These are phyloP conservation scores for Pythium graminicola DNA, from an alignment of 352 stramenopile species.

Conservation along the genomic window DNA sequence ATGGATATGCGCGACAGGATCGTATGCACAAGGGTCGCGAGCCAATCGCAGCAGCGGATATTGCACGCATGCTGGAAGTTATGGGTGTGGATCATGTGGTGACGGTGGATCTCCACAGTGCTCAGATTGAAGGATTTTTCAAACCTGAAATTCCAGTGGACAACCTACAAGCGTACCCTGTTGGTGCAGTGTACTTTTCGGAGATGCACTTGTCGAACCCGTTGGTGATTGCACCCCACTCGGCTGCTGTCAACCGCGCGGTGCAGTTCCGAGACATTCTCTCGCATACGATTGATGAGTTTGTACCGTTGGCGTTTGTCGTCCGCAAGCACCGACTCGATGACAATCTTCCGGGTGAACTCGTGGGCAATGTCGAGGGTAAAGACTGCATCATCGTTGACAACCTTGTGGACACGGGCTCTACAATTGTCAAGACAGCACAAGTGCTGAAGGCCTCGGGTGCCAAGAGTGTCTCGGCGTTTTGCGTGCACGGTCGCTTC, in stretches of 20 bases:
- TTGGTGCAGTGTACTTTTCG: constrained; percentile 82
- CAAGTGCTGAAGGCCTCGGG: constrained; percentile 75
- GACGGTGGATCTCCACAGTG: constrained; percentile 83
- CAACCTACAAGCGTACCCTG: constrained; percentile 80
- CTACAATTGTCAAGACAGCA: constrained; percentile 74
- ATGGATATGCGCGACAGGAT: constrained; percentile 82
- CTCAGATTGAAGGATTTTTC: constrained; percentile 86
- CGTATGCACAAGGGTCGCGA: constrained; percentile 80
- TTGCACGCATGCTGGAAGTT: constrained; percentile 85
- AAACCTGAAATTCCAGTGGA: constrained; percentile 81
- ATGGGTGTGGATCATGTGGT: constrained; percentile 87
- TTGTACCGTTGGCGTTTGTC: constrained; percentile 73
- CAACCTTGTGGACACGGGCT: constrained; percentile 82
- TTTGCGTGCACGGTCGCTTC: constrained; percentile 80
- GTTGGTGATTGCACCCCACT: constrained; percentile 79
- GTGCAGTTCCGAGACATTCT: constrained; percentile 80
- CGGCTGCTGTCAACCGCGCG: constrained; percentile 67
- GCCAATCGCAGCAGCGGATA: constrained; percentile 72
- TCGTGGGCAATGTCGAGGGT: constrained; percentile 70
- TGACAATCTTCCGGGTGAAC: constrained; percentile 53
- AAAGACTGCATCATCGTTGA: constrained; percentile 87
- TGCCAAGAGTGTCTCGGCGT: constrained; percentile 71
- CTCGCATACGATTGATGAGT: constrained; percentile 67
- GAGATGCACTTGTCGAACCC: constrained; percentile 61
- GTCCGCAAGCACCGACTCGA: constrained; percentile 81